Conservation (phyloP, 192 early-diverging fungal species). For the Coemansia sp. region DNA sequence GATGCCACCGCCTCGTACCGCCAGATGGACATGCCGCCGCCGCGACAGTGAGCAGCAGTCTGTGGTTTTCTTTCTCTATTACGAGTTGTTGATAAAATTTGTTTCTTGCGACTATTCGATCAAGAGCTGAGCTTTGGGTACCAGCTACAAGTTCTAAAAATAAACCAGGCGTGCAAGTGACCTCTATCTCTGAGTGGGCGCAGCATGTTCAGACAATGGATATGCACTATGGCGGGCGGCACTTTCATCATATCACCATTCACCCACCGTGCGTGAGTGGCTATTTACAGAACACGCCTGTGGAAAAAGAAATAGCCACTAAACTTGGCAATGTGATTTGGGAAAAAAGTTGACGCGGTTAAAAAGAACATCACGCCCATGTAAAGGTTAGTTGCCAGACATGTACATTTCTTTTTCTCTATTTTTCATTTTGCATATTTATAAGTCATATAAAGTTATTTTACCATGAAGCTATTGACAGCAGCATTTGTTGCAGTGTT, state of each 20-base stretch:
- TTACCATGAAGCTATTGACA: neutral
- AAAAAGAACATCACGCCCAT: neutral
- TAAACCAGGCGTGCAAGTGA: no score
- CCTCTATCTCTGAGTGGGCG: neutral
- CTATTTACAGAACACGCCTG: neutral
- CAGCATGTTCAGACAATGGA: neutral
- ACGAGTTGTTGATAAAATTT: conserved; percentile 7
- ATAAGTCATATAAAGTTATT: neutral
- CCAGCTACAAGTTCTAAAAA: no score
- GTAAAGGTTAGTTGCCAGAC: neutral
- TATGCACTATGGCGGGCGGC: neutral
- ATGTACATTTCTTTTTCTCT: neutral
- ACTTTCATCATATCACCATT: neutral
- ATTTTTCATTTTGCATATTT: neutral
- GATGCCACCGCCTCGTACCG: neutral
- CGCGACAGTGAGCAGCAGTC: neutral
- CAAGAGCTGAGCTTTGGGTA: no score
- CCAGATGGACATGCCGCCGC: conserved; percentile 7
- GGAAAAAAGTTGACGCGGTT: neutral
- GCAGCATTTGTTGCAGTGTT: neutral
- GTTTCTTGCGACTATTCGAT: neutral
- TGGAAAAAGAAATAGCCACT: neutral
- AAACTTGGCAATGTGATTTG: neutral
- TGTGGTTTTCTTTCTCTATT: neutral
- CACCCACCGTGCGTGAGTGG: neutral